Evolutionary conservation across 345 rosid genomes (phyloP), one percentile per base, ranked within the genome.

Genomic region (Alliaria petiolata): DNA sequence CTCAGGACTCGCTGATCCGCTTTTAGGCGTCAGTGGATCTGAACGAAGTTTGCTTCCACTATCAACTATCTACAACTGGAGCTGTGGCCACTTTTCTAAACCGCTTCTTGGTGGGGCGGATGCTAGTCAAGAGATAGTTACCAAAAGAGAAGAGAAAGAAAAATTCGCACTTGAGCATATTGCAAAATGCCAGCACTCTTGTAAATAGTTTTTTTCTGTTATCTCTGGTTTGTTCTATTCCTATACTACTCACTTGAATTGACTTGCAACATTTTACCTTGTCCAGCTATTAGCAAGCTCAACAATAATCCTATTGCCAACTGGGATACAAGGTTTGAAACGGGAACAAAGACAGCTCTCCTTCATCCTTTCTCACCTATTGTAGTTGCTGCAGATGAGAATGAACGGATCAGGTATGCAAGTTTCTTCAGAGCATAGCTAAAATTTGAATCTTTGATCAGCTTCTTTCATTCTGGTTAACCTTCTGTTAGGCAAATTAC

Each of bases 301-400:
- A 85, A 81, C 74, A 82, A 82, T 71, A 85, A 83, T 79, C 92
- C 81, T 81, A 86, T 85, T 70, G 91, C 95, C 71, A 82, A 86
- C 67, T 92, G 92, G 98, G 98, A 92, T 79, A 90, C 97, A 10
- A 90, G 66, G 78, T 95, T 88, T 65, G 99, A 92, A 72, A 86
- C 87, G 6, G 98, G 99, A 69, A 84, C 92, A 53, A 92, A 85
- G 75, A 79, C 92, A 11, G 84, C 86, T n/a, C 78, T 95, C 81
- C 80, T 95, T 78, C 97, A 90, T 64, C 97, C 99, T 71, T 90
- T 92, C 79, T 83, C 90, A 43, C 97, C 98, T 22, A 85, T 95
- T 78, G 99, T 92, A 52, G 66, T 95, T 74, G 98, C 96, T 71
- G 97, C 99, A 44, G 99, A 95, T 82, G 97, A 92, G 81, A 90